A percentile compares a stretch with the other conserved stretches of the same genome.
These are phyloP conservation scores for Multifurca ochricompacta DNA, from an alignment of 768 basidiomycete species.

Conservation along the genomic window DNA sequence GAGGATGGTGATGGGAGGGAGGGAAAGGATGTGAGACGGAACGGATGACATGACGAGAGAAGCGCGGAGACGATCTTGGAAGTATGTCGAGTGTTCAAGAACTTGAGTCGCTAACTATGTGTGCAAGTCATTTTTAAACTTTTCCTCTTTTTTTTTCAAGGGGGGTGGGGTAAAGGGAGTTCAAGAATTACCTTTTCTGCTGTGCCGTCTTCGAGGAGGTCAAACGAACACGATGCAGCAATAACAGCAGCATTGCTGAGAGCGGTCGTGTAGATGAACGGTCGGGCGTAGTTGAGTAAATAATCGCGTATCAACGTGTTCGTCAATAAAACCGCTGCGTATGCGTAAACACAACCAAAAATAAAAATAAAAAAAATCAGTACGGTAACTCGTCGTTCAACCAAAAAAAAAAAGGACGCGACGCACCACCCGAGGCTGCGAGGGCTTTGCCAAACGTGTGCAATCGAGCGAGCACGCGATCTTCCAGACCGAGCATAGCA, in stretches of 20 bases:
- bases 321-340: conserved; percentile 72
- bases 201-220: conserved; percentile 62
- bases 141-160: too few species aligned
- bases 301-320: conserved; percentile 69
- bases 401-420: too few species aligned
- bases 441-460: conserved; percentile 94
- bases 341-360: too few species aligned
- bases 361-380: too few species aligned
- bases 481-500: conserved; percentile 57
- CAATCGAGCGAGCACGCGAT: conserved; percentile 64
- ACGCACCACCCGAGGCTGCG: conserved; percentile 76
- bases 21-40: conserved; percentile 27
- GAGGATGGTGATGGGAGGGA: conserved; percentile 24
- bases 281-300: conserved; percentile 85
- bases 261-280: conserved; percentile 88
- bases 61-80: conserved; percentile 29
- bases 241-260: conserved; percentile 70
- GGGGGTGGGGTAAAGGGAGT: conserved; percentile 23
- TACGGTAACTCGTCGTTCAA: too few species aligned
- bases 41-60: conserved; percentile 26
- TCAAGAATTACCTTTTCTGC: conserved; percentile 46
- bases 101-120: conserved; percentile 32
- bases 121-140: conserved; percentile 17
- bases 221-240: conserved; percentile 70
- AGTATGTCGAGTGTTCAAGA: conserved; percentile 37